Evolutionary conservation across 441 rosid species (phyloP), one percentile per base, ranked within the genome.

Genomic region (Pelargonium cotyledonis): DNA sequence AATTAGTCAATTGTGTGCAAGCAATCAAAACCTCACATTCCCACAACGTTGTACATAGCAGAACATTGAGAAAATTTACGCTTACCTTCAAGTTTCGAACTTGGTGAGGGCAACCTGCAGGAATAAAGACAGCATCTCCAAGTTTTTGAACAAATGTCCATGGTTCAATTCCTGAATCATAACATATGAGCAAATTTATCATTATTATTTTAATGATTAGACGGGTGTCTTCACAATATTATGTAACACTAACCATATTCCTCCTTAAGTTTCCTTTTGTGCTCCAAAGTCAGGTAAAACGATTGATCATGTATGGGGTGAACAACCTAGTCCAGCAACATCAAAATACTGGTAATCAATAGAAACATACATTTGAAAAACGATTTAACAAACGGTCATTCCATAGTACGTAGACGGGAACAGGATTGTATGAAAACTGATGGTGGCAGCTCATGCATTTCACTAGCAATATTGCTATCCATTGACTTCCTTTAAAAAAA

Each of bases 171-270:
- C 60, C 60, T 53, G 16, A 15, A 53, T 53, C 60, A 53, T 16
- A 53, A 16, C 60, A 53, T 53, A 6, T 6, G 60, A 53, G 16
- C 60, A 53, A n/a, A 6, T 6, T 15, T 53, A 31, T 53, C 21
- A 53, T 16, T 15, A 53, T 14, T 31, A 15, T 14, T 53, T 5
- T 6, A 53, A 6, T 53, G 60, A 53, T 15, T 15, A 53, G 8
- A 15, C 60, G 6, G 0, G 5, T 9, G 14, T 46, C 51, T 53
- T n/a, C 16, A 53, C 18, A 53, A 4, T 53, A n/a, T n/a, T 15
- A 53, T n/a, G 14, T 53, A 53, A 53, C 15, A 53, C 60, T 53
- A 53, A 53, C 60, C 60, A 53, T 53, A 53, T 53, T 53, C 60
- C 60, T 53, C 60, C 23, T 53, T 53, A 18, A 53, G 60, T 53